phyloP scores from a whole-genome alignment of 2,329 filamentous ascomycete species.

The Myriosclerotinia duriaeana region DNA sequence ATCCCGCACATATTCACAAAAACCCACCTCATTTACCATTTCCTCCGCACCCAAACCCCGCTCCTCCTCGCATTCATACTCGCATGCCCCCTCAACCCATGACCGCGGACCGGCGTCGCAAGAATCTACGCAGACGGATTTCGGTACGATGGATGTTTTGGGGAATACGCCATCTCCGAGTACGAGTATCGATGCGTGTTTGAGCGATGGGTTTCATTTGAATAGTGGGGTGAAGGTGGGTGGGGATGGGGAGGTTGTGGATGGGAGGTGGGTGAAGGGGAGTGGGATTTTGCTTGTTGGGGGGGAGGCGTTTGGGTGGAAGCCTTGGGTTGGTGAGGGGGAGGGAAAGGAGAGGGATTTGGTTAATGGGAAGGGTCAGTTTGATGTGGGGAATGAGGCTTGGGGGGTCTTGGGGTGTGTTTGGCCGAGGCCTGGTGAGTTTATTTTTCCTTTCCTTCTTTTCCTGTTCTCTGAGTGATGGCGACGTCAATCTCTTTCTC shows the following conservation, averaged over 20 bases:
- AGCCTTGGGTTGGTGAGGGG: constrained; percentile 64
- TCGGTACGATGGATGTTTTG: constrained; percentile 75
- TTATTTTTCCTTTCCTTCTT: neutral
- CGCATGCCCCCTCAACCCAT: constrained; percentile 13
- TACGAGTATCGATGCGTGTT: constrained; percentile 80
- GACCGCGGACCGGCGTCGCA: constrained; percentile 61
- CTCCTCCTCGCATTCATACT: neutral
- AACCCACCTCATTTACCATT: neutral
- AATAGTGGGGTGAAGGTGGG: constrained; percentile 64
- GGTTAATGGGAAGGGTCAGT: constrained; percentile 76
- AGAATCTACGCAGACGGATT: constrained; percentile 67
- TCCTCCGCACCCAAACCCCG: neutral
- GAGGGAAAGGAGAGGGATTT: constrained; percentile 48
- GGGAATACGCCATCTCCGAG: constrained; percentile 72
- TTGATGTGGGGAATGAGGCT: constrained; percentile 67
- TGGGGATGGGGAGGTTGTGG: constrained; percentile 48
- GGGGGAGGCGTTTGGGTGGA: constrained; percentile 87
- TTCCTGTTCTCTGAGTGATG: too few relatives aligned
- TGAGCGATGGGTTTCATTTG: constrained; percentile 79
- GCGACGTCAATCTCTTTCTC: neutral
- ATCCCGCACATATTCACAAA: neutral
- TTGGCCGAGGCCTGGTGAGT: constrained; percentile 85
- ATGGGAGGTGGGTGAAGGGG: constrained; percentile 48
- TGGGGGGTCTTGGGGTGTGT: constrained; percentile 76
- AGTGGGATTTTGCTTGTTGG: constrained; percentile 76